Base-by-base conservation (phyloP, 108 stramenopile species). In the Epipyxis sp. region DNA sequence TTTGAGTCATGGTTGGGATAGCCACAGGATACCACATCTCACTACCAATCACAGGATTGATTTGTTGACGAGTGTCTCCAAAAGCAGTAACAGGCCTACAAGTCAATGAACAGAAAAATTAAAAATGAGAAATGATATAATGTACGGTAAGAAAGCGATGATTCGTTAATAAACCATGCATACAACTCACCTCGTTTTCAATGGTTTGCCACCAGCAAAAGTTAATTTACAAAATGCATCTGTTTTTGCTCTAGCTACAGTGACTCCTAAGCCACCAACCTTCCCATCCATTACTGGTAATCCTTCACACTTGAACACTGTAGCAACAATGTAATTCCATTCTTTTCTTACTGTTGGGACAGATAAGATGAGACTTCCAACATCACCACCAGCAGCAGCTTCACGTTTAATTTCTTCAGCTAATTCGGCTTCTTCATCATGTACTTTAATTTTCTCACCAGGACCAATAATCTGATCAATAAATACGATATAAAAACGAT, bases 21-120 rank as follows among this genome's bases (percentile, higher is more conserved):
- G 62, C 42, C 42, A 83, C 76, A 0, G 86, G 86, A 32, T 83
- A 40, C 85, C 86, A 86, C 27, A 86, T 67, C 62, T 86, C 79
- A 30, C 50, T 43, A 6, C 6, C 6, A 10, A 27, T 43, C n/a
- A 74, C 3, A 10, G 71, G 71, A 42, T 74, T 74, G 10, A 74
- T 74, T 29, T 32, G 20, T 6, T 3, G 10, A 27, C 50, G 44
- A 42, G 10, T 29, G 40, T 74, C 71, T 39, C 71, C 71, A 13
- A 10, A 42, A 6, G 42, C 34, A 10, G 71, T 74, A 16, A 29
- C 27, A 10, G 42, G 6, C 50, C 6, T 27, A 29, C n/a, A n/a
- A n/a, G n/a, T n/a, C n/a, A n/a, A n/a, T n/a, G n/a, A n/a, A n/a
- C n/a, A n/a, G n/a, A n/a, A n/a, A n/a, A n/a, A n/a, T n/a, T n/a